Conservation (phyloP, 2,329 filamentous ascomycete species). For the Graphilbum ipis-grandicollis region DNA sequence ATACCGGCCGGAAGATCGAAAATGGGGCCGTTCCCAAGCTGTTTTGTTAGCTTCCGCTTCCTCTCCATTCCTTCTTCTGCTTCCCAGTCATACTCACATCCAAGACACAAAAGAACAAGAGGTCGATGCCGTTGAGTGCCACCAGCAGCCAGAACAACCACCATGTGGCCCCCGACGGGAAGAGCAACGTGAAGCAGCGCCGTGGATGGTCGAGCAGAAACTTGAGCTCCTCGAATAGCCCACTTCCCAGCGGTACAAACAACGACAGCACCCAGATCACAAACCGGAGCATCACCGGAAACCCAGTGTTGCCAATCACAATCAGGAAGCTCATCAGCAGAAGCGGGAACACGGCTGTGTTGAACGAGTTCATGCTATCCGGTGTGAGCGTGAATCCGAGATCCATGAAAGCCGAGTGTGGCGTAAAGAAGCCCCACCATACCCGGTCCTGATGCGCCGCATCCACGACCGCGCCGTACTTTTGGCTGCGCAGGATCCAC, state of each 20-base stretch:
- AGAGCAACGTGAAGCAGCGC: constrained; percentile 88
- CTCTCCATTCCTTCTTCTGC: not conserved
- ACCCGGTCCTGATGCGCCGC: constrained; percentile 42
- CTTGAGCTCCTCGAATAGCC: constrained; percentile 73
- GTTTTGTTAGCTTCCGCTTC: not conserved
- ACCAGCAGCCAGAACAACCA: constrained; percentile 84
- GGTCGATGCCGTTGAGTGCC: constrained; percentile 63
- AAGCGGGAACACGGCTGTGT: constrained; percentile 56
- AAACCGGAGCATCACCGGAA: constrained; percentile 85
- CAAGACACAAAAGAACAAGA: constrained; percentile 82
- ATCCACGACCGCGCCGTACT: constrained; percentile 50
- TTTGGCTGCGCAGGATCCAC: constrained; percentile 52
- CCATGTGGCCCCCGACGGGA: constrained; percentile 83
- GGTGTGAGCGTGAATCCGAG: constrained; percentile 85
- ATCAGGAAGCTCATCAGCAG: constrained; percentile 72
- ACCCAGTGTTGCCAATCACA: constrained; percentile 87
- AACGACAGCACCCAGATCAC: constrained; percentile 72
- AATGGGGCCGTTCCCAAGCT: constrained; percentile 58
- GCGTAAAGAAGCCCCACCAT: constrained; percentile 90
- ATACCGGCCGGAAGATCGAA: constrained; percentile 51
- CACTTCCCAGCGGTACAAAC: constrained; percentile 43
- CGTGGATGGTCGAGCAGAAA: constrained; percentile 91
- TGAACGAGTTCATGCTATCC: constrained; percentile 86
- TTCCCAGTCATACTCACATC: constrained; percentile 43
- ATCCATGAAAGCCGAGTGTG: constrained; percentile 83